These are phyloP conservation scores for Polytrichum formosum DNA, from an alignment of 225 moss, liverwort and hornwort genomes.

Conservation along the genomic window DNA sequence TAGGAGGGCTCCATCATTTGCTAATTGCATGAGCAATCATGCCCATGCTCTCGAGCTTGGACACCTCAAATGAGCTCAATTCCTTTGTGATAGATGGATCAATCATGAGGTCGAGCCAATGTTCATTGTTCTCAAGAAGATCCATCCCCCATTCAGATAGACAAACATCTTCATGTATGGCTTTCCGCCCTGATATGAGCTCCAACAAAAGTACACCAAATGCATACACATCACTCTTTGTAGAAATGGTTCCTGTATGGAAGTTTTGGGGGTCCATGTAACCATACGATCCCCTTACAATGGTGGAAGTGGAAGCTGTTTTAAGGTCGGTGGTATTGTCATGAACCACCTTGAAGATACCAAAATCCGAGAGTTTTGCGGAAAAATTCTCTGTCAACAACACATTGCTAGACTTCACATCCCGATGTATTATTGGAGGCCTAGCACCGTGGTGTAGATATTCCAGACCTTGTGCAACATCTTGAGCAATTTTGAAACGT, in stretches of 20 bases:
- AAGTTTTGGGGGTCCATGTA: constrained; percentile 19
- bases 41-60: not conserved
- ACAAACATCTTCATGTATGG: not conserved
- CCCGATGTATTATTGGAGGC: constrained; percentile 23
- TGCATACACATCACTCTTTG: constrained; percentile 31
- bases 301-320: not conserved
- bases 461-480: constrained; percentile 27
- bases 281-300: constrained; percentile 4
- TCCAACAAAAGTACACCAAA: constrained; percentile 9
- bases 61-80: not conserved
- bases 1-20: too few relatives aligned
- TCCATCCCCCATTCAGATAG: not conserved
- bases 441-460: constrained; percentile 33
- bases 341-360: constrained; percentile 5
- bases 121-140: too few relatives aligned
- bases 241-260: constrained; percentile 6
- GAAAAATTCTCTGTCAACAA: constrained; percentile 19
- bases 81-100: not conserved
- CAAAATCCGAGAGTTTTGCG: constrained; percentile 23
- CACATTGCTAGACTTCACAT: constrained; percentile 28
- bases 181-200: constrained; percentile 2
- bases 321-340: not conserved
- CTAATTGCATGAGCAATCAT: not conserved
- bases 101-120: too few relatives aligned
- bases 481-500: constrained; percentile 28